phyloP scores from a whole-genome alignment of 176 grass and related monocot genomes.

The Luzula sylvatica region DNA sequence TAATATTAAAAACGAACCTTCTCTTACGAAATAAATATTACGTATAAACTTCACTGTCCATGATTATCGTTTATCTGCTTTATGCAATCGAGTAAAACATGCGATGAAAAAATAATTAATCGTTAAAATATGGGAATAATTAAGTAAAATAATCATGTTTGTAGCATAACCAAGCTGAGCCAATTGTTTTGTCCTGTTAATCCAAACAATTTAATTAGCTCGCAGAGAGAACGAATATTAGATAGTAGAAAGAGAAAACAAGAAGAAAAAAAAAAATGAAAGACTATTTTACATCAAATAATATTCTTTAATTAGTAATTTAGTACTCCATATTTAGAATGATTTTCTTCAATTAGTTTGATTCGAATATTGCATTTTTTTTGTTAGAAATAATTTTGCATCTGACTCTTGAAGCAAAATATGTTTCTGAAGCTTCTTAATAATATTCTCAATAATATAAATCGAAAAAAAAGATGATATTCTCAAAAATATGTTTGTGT shows the following conservation, averaged over 20 bases:
- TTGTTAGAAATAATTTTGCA: slow-evolving; percentile 72
- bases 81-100: slow-evolving; percentile 97
- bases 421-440: slow-evolving; percentile 63
- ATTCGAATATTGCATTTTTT: no score
- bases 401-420: slow-evolving; percentile 94
- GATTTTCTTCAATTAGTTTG: no score
- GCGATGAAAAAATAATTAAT: slow-evolving; percentile 17
- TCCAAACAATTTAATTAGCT: not conserved
- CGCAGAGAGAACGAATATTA: no score
- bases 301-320: no score
- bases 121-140: not conserved
- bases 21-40: no score
- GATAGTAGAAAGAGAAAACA: no score
- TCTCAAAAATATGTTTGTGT: no score
- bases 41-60: slow-evolving; percentile 46
- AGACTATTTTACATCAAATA: no score
- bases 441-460: no score
- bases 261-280: no score
- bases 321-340: slow-evolving; percentile 91
- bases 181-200: slow-evolving; percentile 71
- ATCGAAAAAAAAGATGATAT: no score
- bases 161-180: slow-evolving; percentile 86
- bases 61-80: slow-evolving; percentile 92
- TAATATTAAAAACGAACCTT: no score
- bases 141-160: not conserved